These are phyloP conservation scores for Neofusicoccum parvum DNA, from an alignment of 2,329 filamentous ascomycete species.

Conservation along the genomic window DNA sequence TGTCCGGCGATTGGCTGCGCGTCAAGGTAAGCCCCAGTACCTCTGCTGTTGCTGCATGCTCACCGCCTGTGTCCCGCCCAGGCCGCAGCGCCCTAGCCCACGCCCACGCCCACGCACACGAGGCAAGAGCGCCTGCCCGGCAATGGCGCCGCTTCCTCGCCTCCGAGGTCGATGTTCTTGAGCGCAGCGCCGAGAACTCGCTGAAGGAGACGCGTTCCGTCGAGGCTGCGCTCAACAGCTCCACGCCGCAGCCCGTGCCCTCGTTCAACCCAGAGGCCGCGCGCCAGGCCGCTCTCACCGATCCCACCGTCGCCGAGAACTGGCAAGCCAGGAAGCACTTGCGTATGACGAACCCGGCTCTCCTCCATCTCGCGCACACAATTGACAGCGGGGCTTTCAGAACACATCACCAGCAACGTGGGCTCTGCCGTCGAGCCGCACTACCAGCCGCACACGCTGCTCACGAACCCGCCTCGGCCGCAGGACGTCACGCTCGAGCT, in stretches of 20 bases:
- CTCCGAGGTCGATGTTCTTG: slow-evolving; percentile 35
- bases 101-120: slow-evolving; percentile 27
- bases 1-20: slow-evolving; percentile 44
- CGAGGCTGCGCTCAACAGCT: slow-evolving; percentile 38
- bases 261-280: slow-evolving; percentile 28
- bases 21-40: slow-evolving; percentile 36
- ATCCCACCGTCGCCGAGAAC: slow-evolving; percentile 39
- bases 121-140: slow-evolving; percentile 21
- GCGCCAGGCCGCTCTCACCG: slow-evolving; percentile 25
- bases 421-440: slow-evolving; percentile 48
- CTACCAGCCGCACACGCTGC: slow-evolving; percentile 68
- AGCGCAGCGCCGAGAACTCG: slow-evolving; percentile 34
- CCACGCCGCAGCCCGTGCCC: slow-evolving; percentile 24
- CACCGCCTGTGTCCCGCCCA: slow-evolving; percentile 7
- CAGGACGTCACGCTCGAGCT: slow-evolving; percentile 87
- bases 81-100: slow-evolving; percentile 37
- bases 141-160: slow-evolving; percentile 35
- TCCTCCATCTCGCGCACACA: not conserved
- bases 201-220: slow-evolving; percentile 34
- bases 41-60: slow-evolving; percentile 17
- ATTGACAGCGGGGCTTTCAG: slow-evolving; percentile 25
- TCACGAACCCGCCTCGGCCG: slow-evolving; percentile 72
- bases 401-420: slow-evolving; percentile 38
- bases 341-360: slow-evolving; percentile 27
- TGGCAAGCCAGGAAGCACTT: slow-evolving; percentile 48